Evolutionary conservation across 2,329 filamentous ascomycete genomes (phyloP), one percentile per base, ranked within the genome.

Genomic region (Colletotrichum somersetense): DNA sequence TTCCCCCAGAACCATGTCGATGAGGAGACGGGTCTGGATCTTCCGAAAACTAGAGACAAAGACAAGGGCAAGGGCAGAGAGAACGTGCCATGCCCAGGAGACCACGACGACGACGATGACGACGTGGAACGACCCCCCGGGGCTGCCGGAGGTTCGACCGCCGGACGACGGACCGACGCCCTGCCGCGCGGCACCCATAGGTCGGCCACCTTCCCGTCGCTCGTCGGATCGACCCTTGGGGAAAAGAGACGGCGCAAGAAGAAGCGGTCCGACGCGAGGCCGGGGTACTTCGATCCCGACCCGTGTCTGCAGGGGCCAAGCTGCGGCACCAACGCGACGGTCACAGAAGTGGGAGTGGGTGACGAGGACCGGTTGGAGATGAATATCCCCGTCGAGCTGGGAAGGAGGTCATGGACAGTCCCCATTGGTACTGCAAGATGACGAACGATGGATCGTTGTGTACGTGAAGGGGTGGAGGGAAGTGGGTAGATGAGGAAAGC

Each of bases 231-330:
- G 16, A 62, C 50, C 10, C 35, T 71, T 16, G 44, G 56, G 18
- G 57, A 65, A 5, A 11, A 61, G 2, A 67, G 63, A 6, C 55
- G 71, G 16, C 55, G 46, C 3, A 71, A 57, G 23, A 44, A 66
- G 18, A 64, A 56, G 62, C 38, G 38, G 30, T 61, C 57, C 3
- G 71, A 73, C 26, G 58, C 67, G 4, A 58, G 50, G 55, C 73
- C 70, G 3, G 73, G 71, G 4, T 74, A 73, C 55, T 74, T 73
- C 26, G 55, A 74, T 16, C 58, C 71, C 10, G 55, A 26, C 23
- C 50, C 56, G 20, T 71, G 16, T 18, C 55, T 11, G 23, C 16
- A 1, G 12, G 14, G 1, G 40, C n/a, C 0, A 46, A 40, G 42
- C 11, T 16, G n/a, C 18, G 8, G 20, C 40, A 8, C n/a, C 20